Evolutionary conservation across 495 filamentous ascomycete genomes (phyloP), one percentile per base, ranked within the genome.

Genomic region (Talaromyces liani): DNA sequence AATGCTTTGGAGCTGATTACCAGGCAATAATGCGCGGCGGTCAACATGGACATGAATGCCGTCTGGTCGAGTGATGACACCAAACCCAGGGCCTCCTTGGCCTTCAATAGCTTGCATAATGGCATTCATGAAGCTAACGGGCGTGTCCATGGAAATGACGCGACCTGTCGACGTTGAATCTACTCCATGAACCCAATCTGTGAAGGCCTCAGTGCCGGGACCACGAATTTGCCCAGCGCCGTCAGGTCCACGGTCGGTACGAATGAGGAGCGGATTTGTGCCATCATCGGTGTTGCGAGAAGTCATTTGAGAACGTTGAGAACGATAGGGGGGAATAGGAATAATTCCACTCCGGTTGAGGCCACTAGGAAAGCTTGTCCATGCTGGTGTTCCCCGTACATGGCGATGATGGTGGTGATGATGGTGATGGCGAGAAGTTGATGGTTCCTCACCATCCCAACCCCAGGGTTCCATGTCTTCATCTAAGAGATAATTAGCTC

Each of bases 221-320:
- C 66, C 74, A 66, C 75, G 74, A 31, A 69, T 67, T 65, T 70
- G 73, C 54, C 67, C 72, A 49, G 67, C 20, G 29, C 63, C 68
- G 62, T 72, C 76, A 51, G 71, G 68, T 10, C 71, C 69, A 39
- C 77, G 74, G 49, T 79, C 82, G 36, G 68, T 70, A 9, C 80
- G 69, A 72, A 74, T 60, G 60, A 92, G 83, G 14, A 97, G 79
- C 57, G 92, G 92, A 69, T 97, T 96, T 4, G 82, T 80, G 18
- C 91, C 91, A 68, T 96, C 91, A 67, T 96, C 91, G 49, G 80
- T 81, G 14, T 74, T 74, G 25, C 85, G 82, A 29, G 78, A 67
- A 4, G 73, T 74, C 18, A 75, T 71, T 51, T 82, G 77, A 47
- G 74, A 77, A 47, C 84, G 74, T 66, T 85, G 81, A 58, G 85